Evolutionary conservation across 2,329 filamentous ascomycete genomes (phyloP).

Genomic region (Neopestalotiopsis sp.): DNA sequence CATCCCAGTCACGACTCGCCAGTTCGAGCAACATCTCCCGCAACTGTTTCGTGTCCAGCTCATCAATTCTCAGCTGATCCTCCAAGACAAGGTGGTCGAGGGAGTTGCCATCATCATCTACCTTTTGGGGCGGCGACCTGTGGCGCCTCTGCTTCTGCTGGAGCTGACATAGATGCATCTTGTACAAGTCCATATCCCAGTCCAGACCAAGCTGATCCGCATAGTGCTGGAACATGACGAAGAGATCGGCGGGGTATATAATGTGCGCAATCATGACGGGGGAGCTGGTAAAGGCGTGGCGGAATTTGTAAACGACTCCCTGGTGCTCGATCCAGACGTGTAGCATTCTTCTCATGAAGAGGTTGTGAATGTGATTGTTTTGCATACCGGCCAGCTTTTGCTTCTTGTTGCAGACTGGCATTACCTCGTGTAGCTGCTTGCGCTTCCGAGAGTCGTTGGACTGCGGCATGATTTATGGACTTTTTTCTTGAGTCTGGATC

Average conservation of each 20-base stretch:
- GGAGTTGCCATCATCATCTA: neutral
- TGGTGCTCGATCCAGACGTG: neutral
- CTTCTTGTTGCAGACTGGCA: neutral
- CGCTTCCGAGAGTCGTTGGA: neutral
- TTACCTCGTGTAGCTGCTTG: neutral
- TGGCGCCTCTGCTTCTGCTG: neutral
- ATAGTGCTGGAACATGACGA: conserved; percentile 7
- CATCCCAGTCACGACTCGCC: conserved; percentile 3
- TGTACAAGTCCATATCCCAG: conserved; percentile 4
- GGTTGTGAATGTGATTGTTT: neutral
- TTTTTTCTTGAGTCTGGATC: too few species aligned
- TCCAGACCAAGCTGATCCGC: neutral
- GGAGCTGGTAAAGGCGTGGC: conserved; percentile 2
- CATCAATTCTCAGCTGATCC: neutral
- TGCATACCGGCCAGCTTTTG: neutral
- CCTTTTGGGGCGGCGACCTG: neutral
- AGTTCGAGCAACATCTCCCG: neutral
- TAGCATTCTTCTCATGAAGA: neutral
- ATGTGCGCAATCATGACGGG: neutral
- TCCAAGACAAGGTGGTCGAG: neutral
- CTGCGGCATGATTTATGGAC: too few species aligned
- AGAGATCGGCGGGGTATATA: conserved; percentile 12
- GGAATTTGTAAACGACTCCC: neutral
- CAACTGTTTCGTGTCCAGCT: neutral
- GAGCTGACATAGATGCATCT: neutral